Base-by-base conservation (phyloP, 176 grass and related monocot species). In the Calamus simplicifolius region DNA sequence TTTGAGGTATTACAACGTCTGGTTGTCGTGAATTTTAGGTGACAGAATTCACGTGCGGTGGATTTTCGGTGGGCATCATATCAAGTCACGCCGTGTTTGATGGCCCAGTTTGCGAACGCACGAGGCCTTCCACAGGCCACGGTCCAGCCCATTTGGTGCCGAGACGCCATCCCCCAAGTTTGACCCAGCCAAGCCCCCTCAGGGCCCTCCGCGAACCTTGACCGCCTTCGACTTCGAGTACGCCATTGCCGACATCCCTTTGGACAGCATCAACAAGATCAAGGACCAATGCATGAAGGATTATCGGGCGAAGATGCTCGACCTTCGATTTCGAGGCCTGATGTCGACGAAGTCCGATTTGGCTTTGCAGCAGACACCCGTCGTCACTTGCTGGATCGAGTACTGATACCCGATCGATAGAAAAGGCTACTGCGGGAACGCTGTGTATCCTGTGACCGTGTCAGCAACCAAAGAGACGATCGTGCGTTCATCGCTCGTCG, bases 11-110 rank as follows among this genome's bases (percentile, higher is more conserved):
- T n/a, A n/a, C 54, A 16, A 61, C 12, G 43, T 7, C 51, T 62
- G 16, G 35, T 61, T 68, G 4, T 38, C 6, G 31, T 38, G 7
- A 10, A 63, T 57, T 35, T 50, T 61, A 95, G 90, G 80, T 95
- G 26, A 95, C 85, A n/a, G 71, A 76, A 69, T 95, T 95, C 77
- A 81, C 67, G 18, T 95, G 90, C 50, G 85, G 90, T 3, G 90
- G 90, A 4, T 86, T 86, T 49, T 28, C 70, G 14, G 82, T 95
- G 1, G 85, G 85, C 61, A 89, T 95, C 76, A 77, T 82, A 67
- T 95, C 89, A 70, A 89, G 85, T 73, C 90, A 95, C 70, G 31
- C 89, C 67, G 63, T 95, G 68, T 95, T 95, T 57, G 84, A 88
- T 48, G 81, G 84, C 80, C 17, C 77, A 88, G 73, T 88, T 94